Percentiles rank a stretch among this genome's conserved stretches.
Evolutionary conservation across 495 filamentous ascomycete species (phyloP).

Genomic region (Aspergillus nanangensis): DNA sequence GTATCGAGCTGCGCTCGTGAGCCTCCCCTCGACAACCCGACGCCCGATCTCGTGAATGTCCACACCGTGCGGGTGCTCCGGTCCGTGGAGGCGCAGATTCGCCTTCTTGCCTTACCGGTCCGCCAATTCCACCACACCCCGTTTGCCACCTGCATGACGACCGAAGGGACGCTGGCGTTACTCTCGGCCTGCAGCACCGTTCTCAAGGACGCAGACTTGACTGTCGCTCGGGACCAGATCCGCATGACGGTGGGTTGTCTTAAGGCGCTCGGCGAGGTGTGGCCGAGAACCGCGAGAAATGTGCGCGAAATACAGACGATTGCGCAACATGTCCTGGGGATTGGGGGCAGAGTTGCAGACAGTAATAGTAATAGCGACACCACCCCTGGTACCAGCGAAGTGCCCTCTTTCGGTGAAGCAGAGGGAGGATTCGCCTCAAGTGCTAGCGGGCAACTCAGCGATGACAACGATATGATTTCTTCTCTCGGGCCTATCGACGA

Average conservation of each 20-base stretch:
- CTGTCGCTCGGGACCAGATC: conserved; percentile 26
- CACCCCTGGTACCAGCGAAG: not conserved
- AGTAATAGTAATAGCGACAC: no score
- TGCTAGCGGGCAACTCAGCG: not conserved
- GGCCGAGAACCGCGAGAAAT: conserved; percentile 54
- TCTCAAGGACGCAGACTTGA: conserved; percentile 19
- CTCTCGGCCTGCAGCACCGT: conserved; percentile 23
- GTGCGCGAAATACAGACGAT: conserved; percentile 73
- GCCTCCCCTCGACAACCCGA: conserved; percentile 19
- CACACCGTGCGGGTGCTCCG: conserved; percentile 25
- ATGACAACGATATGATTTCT: conserved; percentile 3
- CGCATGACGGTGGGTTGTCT: conserved; percentile 31
- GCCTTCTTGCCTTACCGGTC: conserved; percentile 24
- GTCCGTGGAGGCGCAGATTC: conserved; percentile 23
- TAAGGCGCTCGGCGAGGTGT: conserved; percentile 20
- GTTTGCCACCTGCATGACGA: conserved; percentile 30
- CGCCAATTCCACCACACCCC: conserved; percentile 22
- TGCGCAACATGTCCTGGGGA: conserved; percentile 48
- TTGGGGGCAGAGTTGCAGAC: conserved; percentile 6
- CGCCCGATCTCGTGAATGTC: conserved; percentile 19
- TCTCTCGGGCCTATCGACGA: conserved; percentile 17
- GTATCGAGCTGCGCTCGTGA: conserved; percentile 28
- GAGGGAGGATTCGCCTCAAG: not conserved
- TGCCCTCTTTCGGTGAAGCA: not conserved
- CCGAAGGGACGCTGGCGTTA: conserved; percentile 22